Base-by-base conservation (phyloP, 1,284 basidiomycete species). In the Ganoderma sp. region DNA sequence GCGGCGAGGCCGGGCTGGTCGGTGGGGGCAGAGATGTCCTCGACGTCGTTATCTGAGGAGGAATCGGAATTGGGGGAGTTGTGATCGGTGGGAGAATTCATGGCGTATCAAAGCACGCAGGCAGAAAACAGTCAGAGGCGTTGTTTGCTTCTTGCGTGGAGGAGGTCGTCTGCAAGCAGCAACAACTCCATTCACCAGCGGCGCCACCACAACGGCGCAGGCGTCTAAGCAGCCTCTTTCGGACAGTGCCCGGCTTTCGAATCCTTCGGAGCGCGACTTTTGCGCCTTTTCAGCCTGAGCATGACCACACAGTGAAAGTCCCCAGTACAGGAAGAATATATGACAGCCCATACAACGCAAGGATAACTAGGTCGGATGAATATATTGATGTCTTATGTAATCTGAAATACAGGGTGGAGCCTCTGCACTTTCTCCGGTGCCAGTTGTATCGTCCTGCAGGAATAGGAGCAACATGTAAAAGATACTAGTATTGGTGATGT, bases 41-140 rank as follows among this genome's bases (percentile, higher is more conserved):
- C 64, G 22, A 59, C n/a, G 9, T 65, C 71, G 37, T 71, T 69
- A 61, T 62, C 75, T 4, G 76, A 72, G 37, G 78, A 77, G 42
- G 71, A 60, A 10, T 58, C 67, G 25, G 75, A 75, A 1, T 75
- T 75, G 12, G 78, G 76, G 8, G 78, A 79, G 48, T 68, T 73
- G 52, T 73, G 74, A 50, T 78, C 78, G 6, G 64, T 65, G 1
- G 77, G 76, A 14, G 76, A 77, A 65, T 78, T 69, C 78, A 78
- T 78, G 64, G 19, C 69, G 28, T 12, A 25, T 25, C n/a, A n/a
- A 25, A 25, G n/a, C 22, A 52, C 22, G 15, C 52, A 56, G 28
- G 28, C 37, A 39, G 37, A 3, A 34, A 12, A 56, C 28, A 56
- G 52, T 28, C 10, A 19, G 52, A 56, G 25, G 28, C 17, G 52